These are phyloP conservation scores for Lactarius sp. DNA, from an alignment of 768 basidiomycete species.

Conservation along the genomic window DNA sequence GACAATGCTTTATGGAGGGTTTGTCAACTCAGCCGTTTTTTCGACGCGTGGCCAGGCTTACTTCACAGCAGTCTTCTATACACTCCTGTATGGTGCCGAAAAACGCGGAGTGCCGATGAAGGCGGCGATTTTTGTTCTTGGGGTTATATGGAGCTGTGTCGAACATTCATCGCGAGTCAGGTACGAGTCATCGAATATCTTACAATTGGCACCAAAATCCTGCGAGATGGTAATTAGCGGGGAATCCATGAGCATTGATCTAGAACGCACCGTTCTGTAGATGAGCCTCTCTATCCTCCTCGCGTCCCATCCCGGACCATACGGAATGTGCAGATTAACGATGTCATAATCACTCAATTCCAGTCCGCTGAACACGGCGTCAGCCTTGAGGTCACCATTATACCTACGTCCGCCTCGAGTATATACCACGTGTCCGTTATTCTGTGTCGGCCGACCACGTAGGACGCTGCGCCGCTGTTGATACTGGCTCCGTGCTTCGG, in stretches of 20 bases:
- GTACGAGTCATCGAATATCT: conserved; percentile 31
- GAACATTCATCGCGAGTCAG: neutral
- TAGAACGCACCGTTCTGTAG: conserved; percentile 46
- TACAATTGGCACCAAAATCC: conserved; percentile 52
- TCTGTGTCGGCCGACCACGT: conserved; percentile 43
- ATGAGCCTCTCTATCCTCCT: conserved; percentile 51
- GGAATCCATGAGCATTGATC: neutral
- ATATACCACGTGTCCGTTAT: neutral
- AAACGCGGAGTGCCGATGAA: conserved; percentile 62
- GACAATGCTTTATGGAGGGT: conserved; percentile 41
- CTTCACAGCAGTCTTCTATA: conserved; percentile 60
- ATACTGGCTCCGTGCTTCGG: conserved; percentile 43
- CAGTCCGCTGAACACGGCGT: conserved; percentile 38
- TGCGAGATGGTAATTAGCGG: conserved; percentile 26
- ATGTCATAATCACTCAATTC: conserved; percentile 58
- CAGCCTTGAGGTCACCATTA: conserved; percentile 53
- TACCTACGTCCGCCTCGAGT: conserved; percentile 33
- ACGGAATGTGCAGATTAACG: conserved; percentile 51
- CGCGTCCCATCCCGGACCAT: conserved; percentile 57
- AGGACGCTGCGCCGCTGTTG: conserved; percentile 45
- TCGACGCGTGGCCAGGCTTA: conserved; percentile 23
- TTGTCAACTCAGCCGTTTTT: neutral
- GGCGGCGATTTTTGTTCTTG: conserved; percentile 52
- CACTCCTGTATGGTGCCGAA: conserved; percentile 55
- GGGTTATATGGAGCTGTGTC: conserved; percentile 52